phyloP scores from a whole-genome alignment of 495 filamentous ascomycete species.

The Cudoniella acicularis region DNA sequence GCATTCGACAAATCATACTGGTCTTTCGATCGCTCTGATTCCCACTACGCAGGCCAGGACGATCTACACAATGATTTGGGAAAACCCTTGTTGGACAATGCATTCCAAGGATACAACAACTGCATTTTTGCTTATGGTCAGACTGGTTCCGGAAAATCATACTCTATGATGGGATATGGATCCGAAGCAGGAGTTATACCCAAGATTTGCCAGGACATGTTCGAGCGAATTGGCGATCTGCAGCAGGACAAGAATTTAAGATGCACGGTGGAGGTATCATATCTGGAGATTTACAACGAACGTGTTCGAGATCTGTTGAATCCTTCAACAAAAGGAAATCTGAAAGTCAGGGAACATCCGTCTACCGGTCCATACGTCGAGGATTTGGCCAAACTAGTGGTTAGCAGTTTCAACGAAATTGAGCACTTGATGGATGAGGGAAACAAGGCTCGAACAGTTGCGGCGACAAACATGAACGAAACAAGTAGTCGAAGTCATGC shows the following conservation, averaged over 20 bases:
- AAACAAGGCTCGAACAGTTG: conserved; percentile 96
- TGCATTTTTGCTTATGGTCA: conserved; percentile 99
- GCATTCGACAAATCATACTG: conserved; percentile 97
- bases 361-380: conserved; percentile 97
- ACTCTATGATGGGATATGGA: conserved; percentile 99
- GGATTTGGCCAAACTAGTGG: conserved; percentile 94
- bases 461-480: conserved; percentile 99
- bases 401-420: conserved; percentile 93
- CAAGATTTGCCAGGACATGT: conserved; percentile 97
- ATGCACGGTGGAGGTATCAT: conserved; percentile 96
- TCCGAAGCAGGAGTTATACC: conserved; percentile 96
- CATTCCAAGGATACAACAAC: conserved; percentile 98
- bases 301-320: conserved; percentile 94
- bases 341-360: conserved; percentile 96
- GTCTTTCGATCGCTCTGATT: conserved; percentile 83
- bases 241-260: conserved; percentile 75
- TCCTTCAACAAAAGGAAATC: conserved; percentile 91
- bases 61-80: conserved; percentile 86
- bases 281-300: conserved; percentile 99
- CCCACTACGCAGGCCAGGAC: conserved; percentile 86
- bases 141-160: conserved; percentile 97
- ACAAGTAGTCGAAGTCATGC: conserved; percentile 97
- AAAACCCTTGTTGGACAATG: conserved; percentile 91
- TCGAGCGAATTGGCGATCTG: conserved; percentile 72
- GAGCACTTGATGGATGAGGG: conserved; percentile 99